phyloP scores from a whole-genome alignment of 371 early-diverging fungal genomes.

The Mycotypha africana region DNA sequence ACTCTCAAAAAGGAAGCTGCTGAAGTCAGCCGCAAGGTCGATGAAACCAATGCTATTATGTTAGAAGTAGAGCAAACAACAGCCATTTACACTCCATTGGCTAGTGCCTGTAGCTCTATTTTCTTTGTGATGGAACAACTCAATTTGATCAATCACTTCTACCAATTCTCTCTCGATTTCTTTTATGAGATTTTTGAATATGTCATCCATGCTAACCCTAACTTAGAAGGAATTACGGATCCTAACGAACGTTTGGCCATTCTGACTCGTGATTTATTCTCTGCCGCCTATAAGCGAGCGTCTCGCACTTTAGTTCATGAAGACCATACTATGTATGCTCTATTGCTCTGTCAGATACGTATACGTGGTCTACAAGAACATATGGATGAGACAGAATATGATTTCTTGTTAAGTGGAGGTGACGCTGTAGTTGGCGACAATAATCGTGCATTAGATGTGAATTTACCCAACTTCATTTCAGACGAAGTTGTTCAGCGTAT shows the following conservation, averaged over 20 bases:
- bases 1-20: constrained; percentile 93
- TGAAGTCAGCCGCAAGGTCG: constrained; percentile 88
- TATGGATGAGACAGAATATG: constrained; percentile 72
- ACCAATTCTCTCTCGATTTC: constrained; percentile 97
- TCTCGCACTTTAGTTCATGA: constrained; percentile 85
- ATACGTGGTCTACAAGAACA: constrained; percentile 54
- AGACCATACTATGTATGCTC: constrained; percentile 86
- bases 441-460: constrained; percentile 31
- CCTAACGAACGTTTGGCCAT: constrained; percentile 69
- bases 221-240: constrained; percentile 68
- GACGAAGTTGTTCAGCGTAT: constrained; percentile 58
- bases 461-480: constrained; percentile 50
- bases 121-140: constrained; percentile 97
- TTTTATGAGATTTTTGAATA: constrained; percentile 92
- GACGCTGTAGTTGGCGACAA: constrained; percentile 42
- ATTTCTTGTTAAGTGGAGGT: constrained; percentile 60
- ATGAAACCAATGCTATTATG: constrained; percentile 93
- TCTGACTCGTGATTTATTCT: constrained; percentile 81
- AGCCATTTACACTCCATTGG: constrained; percentile 86
- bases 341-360: constrained; percentile 85
- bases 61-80: constrained; percentile 93
- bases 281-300: constrained; percentile 76
- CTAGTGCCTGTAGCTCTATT: constrained; percentile 86
- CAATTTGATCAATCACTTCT: constrained; percentile 84
- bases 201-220: constrained; percentile 78